Conservation (phyloP, 1,139 yeast species). For the Debaryomycetaceae sp. region DNA sequence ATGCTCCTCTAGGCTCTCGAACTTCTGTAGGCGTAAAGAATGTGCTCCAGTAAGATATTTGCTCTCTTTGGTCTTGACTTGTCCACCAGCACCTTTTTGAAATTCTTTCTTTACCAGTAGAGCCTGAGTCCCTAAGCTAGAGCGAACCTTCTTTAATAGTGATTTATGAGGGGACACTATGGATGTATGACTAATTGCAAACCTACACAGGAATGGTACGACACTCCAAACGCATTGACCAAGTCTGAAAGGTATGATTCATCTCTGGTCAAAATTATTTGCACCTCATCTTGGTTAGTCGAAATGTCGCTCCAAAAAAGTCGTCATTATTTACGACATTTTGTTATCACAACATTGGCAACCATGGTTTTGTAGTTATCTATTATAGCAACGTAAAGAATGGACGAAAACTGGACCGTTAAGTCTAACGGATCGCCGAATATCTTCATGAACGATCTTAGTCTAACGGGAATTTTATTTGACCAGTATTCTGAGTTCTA, state of each 20-base stretch:
- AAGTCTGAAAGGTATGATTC: no score
- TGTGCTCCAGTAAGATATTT: slow-evolving; percentile 14
- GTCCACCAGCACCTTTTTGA: background rate
- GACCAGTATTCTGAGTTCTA: background rate
- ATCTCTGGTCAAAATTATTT: no score
- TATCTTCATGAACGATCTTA: background rate
- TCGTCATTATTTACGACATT: background rate
- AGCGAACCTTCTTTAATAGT: slow-evolving; percentile 6
- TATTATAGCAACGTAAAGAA: background rate
- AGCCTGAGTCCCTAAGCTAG: background rate
- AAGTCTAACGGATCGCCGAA: background rate
- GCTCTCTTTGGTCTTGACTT: background rate
- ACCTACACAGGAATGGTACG: background rate
- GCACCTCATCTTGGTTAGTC: background rate
- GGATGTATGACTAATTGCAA: background rate
- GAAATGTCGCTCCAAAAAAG: background rate
- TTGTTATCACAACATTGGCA: background rate
- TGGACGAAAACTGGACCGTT: background rate
- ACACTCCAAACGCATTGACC: background rate
- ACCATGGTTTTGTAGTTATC: background rate
- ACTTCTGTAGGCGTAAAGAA: slow-evolving; percentile 8
- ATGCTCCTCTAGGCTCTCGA: slow-evolving; percentile 6
- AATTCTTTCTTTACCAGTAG: background rate
- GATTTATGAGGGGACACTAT: slow-evolving; percentile 5
- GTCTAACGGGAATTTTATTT: background rate